Base-by-base conservation (phyloP, 495 filamentous ascomycete species). In the Aspergillus biplanus region DNA sequence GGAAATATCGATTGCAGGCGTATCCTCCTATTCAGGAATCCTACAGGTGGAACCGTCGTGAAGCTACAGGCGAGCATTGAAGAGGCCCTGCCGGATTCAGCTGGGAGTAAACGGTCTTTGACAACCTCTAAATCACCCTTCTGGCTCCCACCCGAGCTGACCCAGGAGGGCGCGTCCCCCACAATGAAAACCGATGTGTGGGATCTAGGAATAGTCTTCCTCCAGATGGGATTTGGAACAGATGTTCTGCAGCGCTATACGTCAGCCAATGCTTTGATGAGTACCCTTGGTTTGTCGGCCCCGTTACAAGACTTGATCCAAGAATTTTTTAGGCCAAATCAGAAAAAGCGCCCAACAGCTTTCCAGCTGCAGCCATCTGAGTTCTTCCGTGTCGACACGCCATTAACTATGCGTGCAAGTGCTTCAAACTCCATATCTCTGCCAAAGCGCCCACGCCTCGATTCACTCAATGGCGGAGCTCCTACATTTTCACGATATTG, bases 171-270 rank as follows among this genome's bases (percentile, higher is more conserved):
- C 52, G 77, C 83, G 0, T 79, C 85, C 48, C 82, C 82, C 32
- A 90, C 87, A 9, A 87, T 89, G 67, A 97, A 96, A 72, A 90
- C 92, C 0, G 96, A 98, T 73, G 85, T 99, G 13, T 99, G 95
- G 95, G 89, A 96, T 65, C 85, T 98, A 65, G 95, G 95, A 5
- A 85, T 97, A 44, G 82, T 96, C 18, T 87, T 97, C 66, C 74
- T 97, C 33, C 93, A 98, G 72, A 97, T 98, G 92, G 80, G 92
- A n/a, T 95, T 97, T 69, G 95, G 95, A 32, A 76, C 90, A 58
- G 84, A 90, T 66, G 85, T 92, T 9, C 75, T 90, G 31, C 80
- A 89, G 56, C 88, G 88, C 61, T 92, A 97, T 68, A 87, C 84
- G 27, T 96, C 92, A 0, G 93, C 93, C 8, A 83, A 84, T 48